Evolutionary conservation across 2,329 filamentous ascomycete genomes (phyloP), one percentile per base, ranked within the genome.

Genomic region (Neonectria punicea): DNA sequence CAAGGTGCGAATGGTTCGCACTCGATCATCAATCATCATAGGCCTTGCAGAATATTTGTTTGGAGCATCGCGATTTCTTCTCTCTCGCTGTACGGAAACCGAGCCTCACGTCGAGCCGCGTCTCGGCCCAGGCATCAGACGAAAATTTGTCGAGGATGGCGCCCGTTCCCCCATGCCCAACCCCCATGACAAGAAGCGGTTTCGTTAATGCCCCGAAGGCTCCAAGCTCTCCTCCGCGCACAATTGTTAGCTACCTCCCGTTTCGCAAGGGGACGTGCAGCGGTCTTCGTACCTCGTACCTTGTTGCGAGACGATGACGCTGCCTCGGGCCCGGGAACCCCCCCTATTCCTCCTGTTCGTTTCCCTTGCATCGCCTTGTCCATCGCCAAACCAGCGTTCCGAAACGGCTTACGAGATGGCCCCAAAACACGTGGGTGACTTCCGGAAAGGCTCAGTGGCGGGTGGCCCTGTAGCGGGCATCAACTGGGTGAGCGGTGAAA

Each of bases 361-460:
- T 65, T 68, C 63, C 58, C 61, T 65, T 55, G 51, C 51, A 36
- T 58, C 10, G 39, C 39, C 39, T 43, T 43, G 43, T 58, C 36
- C 32, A 46, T 53, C 49, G 63, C 62, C 63, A 63, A 59, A 53
- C 60, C 57, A 65, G 9, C 65, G 65, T 53, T 60, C 65, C 49
- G 61, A 69, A 69, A 66, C 58, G 68, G 61, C 65, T 73, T 61
- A 68, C 63, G 51, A 65, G 55, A 54, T 66, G 57, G 30, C 55
- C 51, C 59, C 55, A 64, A 73, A 73, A 74, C 72, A 74, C 72
- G 72, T 74, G 72, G 72, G 65, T 59, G 58, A 61, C 63, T 74
- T 72, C 72, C 72, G 69, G 66, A 73, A 74, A 34, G 65, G 72
- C 65, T 74, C 74, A 74, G 72, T 61, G 69, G 72, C 60, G 51